These are phyloP conservation scores for Coprinopsis cinerea DNA, from an alignment of 768 basidiomycete species.

Conservation along the genomic window DNA sequence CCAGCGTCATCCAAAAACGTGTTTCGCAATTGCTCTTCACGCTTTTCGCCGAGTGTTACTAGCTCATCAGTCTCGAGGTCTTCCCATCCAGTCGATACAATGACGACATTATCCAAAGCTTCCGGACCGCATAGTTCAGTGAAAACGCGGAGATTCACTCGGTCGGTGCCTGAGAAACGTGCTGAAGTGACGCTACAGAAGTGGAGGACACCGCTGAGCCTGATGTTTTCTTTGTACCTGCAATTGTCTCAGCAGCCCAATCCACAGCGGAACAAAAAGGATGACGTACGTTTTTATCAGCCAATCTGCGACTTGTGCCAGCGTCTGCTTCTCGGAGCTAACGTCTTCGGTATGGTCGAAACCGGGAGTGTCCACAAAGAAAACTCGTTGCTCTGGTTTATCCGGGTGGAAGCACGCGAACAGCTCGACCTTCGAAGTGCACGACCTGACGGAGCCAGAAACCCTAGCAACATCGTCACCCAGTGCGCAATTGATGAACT, in stretches of 20 bases:
- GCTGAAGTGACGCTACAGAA: conserved; percentile 28
- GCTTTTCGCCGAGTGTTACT: conserved; percentile 8
- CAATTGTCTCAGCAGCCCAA: background rate
- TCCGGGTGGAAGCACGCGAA: conserved; percentile 16
- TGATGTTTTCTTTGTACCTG: conserved; percentile 12
- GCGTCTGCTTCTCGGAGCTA: conserved; percentile 18
- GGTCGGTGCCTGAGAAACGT: conserved; percentile 22
- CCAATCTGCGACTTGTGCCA: conserved; percentile 21
- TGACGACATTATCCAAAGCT: conserved; percentile 21
- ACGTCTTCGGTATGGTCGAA: conserved; percentile 3
- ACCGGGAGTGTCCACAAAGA: conserved; percentile 24
- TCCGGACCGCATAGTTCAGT: conserved; percentile 27
- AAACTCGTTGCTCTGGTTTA: conserved; percentile 14
- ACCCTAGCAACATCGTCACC: conserved; percentile 6
- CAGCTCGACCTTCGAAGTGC: conserved; percentile 16
- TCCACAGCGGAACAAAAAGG: background rate
- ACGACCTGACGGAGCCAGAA: conserved; percentile 18
- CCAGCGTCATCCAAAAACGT: conserved; percentile 15
- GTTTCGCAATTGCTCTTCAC: conserved; percentile 21
- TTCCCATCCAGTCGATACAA: conserved; percentile 37
- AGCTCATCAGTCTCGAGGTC: conserved; percentile 4
- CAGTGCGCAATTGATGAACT: conserved; percentile 22
- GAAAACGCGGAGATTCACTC: conserved; percentile 26
- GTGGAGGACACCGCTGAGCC: conserved; percentile 25
- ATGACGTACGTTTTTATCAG: conserved; percentile 19